Evolutionary conservation across 176 grass and related monocot genomes (phyloP).

Genomic region (Chrysopogon serrulatus): DNA sequence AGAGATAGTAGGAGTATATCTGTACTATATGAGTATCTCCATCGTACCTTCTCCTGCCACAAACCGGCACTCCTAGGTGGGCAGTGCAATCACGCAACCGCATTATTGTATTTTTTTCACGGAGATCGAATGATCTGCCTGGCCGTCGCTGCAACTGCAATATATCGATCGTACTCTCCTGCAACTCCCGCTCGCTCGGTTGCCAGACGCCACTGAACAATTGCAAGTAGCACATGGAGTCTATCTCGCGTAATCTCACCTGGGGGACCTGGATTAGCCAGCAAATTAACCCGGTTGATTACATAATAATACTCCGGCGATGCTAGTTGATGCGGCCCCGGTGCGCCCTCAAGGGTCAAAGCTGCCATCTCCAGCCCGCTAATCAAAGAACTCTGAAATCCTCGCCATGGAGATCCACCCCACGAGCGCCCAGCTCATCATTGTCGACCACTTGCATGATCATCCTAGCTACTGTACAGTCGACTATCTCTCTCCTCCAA

Average conservation of each 20-base stretch:
- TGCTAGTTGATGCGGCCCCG: neutral
- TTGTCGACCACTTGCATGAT: conserved; percentile 55
- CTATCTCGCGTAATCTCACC: conserved; percentile 22
- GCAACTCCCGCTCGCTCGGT: neutral
- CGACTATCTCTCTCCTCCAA: neutral
- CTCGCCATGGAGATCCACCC: conserved; percentile 37
- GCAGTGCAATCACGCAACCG: neutral
- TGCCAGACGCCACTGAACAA: neutral
- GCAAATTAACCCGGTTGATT: conserved; percentile 9
- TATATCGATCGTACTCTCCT: neutral
- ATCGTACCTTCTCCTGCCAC: neutral
- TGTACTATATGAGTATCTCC: too few relatives aligned
- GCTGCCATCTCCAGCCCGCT: neutral
- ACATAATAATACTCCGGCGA: conserved; percentile 1
- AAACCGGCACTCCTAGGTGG: neutral
- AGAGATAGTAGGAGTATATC: neutral
- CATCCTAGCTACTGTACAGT: neutral
- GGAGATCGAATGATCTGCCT: conserved; percentile 11
- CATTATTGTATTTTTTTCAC: neutral
- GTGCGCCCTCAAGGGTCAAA: conserved; percentile 38
- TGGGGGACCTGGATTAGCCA: conserved; percentile 40
- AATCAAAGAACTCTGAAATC: conserved; percentile 4
- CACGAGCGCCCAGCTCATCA: conserved; percentile 75
- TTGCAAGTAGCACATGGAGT: neutral
- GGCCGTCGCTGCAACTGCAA: neutral